Percentiles rank a stretch among this genome's conserved stretches.
phyloP scores from a whole-genome alignment of 768 basidiomycete genomes.

The Lactifluus piperatus region DNA sequence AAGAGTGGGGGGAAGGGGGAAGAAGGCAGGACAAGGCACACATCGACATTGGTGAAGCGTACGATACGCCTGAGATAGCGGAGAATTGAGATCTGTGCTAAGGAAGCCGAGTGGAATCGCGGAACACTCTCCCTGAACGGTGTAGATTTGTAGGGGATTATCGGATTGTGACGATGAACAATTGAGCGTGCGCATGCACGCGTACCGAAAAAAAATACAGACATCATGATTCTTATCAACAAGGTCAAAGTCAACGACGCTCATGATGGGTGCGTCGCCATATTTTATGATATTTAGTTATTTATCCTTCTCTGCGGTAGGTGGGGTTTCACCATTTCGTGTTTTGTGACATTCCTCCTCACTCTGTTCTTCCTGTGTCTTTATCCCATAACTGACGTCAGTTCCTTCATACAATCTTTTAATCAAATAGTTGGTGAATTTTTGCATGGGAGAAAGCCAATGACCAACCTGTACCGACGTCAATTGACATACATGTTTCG shows the following conservation, averaged over 20 bases:
- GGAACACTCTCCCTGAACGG: constrained; percentile 72
- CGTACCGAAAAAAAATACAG: background rate
- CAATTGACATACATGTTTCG: background rate
- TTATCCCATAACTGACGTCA: constrained; percentile 38
- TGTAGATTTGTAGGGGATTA: background rate
- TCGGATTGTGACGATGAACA: background rate
- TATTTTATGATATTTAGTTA: background rate
- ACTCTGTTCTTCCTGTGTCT: constrained; percentile 40
- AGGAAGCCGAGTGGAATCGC: constrained; percentile 90
- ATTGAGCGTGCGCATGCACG: background rate
- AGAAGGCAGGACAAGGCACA: constrained; percentile 28
- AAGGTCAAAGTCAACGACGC: constrained; percentile 39
- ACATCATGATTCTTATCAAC: constrained; percentile 36
- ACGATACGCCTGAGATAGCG: constrained; percentile 95
- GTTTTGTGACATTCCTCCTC: constrained; percentile 36
- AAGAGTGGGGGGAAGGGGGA: background rate
- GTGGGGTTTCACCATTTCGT: too few species aligned
- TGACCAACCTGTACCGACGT: constrained; percentile 29
- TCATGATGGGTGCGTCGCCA: constrained; percentile 38
- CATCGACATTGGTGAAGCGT: constrained; percentile 93
- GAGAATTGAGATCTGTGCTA: constrained; percentile 78
- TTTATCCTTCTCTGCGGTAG: constrained; percentile 23
- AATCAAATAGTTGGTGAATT: constrained; percentile 38
- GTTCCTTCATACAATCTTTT: constrained; percentile 41
- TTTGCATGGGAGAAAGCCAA: constrained; percentile 28